Percentiles rank a stretch among this genome's conserved stretches.
Evolutionary conservation across 371 early-diverging fungal genomes (phyloP).

Genomic region (Coelomomyces lativittatus): DNA sequence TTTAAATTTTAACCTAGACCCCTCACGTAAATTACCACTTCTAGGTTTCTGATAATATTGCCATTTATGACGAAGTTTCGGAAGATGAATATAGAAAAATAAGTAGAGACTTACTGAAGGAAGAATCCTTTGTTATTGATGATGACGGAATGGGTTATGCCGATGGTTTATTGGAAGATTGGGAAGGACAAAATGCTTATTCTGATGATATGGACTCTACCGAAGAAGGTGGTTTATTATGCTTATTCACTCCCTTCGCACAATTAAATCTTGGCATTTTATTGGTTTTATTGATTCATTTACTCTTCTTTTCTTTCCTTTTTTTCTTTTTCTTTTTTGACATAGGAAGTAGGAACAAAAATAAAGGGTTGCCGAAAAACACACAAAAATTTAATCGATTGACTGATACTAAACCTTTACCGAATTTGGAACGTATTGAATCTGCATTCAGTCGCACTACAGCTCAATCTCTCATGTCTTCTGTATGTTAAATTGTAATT

Average conservation of each 20-base stretch:
- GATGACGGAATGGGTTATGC: constrained; percentile 29
- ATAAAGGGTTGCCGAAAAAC: neutral
- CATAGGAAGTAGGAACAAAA: no score
- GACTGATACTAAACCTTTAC: no score
- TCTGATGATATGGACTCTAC: constrained; percentile 3
- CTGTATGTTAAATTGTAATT: no score
- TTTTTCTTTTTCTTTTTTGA: no score
- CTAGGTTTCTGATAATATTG: neutral
- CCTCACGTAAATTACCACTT: no score
- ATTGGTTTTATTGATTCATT: neutral
- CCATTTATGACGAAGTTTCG: constrained; percentile 10
- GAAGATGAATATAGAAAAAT: constrained; percentile 15
- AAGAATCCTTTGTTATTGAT: constrained; percentile 31
- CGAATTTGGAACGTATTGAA: no score
- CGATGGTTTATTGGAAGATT: constrained; percentile 18
- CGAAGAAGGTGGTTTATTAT: neutral
- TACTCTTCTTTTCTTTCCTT: no score
- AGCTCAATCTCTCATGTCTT: no score
- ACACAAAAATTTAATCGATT: no score
- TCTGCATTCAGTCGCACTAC: no score
- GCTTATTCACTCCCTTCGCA: neutral
- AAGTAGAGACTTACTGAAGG: constrained; percentile 5
- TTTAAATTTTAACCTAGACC: no score
- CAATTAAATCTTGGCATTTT: neutral
- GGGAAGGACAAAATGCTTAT: constrained; percentile 4